These are phyloP conservation scores for Penicillium hesseltinei DNA, from an alignment of 2,329 filamentous ascomycete genomes.

Conservation along the genomic window DNA sequence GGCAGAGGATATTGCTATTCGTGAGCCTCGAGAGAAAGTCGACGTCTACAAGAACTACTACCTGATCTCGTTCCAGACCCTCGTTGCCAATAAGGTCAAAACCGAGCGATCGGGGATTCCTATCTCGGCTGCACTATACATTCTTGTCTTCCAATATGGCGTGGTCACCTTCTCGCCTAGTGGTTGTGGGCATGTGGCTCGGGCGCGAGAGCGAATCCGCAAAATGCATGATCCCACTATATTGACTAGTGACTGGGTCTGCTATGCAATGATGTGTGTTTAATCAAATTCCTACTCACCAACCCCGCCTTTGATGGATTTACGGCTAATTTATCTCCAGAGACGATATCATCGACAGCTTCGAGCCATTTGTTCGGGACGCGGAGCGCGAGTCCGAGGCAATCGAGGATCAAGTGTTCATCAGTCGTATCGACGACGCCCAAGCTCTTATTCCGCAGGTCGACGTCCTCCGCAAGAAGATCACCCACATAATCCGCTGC, in stretches of 20 bases:
- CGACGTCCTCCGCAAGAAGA: conserved; percentile 84
- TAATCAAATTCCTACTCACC: neutral
- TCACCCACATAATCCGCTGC: conserved; percentile 84
- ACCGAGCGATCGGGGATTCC: conserved; percentile 69
- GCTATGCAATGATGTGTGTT: conserved; percentile 88
- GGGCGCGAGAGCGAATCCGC: conserved; percentile 84
- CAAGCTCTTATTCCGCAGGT: conserved; percentile 79
- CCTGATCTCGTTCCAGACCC: conserved; percentile 88
- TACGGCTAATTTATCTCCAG: conserved; percentile 40
- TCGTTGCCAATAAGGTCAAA: conserved; percentile 70
- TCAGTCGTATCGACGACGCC: conserved; percentile 84
- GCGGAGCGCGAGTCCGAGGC: conserved; percentile 82
- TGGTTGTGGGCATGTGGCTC: conserved; percentile 76
- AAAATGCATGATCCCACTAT: conserved; percentile 88
- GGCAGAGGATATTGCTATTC: conserved; percentile 88
- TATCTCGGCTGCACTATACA: conserved; percentile 89
- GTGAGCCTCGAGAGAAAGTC: conserved; percentile 95
- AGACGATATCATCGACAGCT: conserved; percentile 94
- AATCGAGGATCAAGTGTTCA: conserved; percentile 94
- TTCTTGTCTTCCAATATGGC: conserved; percentile 90
- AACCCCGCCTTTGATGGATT: neutral
- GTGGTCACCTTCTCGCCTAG: conserved; percentile 90
- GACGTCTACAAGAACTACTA: conserved; percentile 96
- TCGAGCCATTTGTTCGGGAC: conserved; percentile 79
- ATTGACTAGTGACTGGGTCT: conserved; percentile 94